Base-by-base conservation (phyloP, 225 moss, liverwort and hornwort species). In the Physcomitrellopsis africana region DNA sequence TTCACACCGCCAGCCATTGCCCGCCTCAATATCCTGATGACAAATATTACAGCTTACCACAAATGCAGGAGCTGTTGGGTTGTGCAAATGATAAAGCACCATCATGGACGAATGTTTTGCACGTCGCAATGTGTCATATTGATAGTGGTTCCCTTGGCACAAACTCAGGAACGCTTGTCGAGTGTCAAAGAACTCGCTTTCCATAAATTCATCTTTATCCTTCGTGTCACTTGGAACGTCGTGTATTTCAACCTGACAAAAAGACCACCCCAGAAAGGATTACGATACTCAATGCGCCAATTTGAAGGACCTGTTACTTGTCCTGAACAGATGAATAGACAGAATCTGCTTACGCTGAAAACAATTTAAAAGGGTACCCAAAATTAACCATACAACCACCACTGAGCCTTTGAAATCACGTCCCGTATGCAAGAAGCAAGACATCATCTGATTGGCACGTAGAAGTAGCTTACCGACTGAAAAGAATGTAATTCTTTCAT, bases 41-140 rank as follows among this genome's bases (percentile, higher is more conserved):
- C 97, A 97, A 57, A 85, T 72, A 76, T 93, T 97, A 83, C 97
- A 97, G 45, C 86, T 94, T 29, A 93, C 89, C 66, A 97, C 97
- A 85, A 97, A 97, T 71, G 97, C 97, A 81, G 97, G 97, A 51
- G 97, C 97, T 48, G 97, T 94, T 49, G 97, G 97, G 72, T 97
- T 97, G 55, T 97, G 97, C 65, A 97, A 76, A 86, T 97, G 97
- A 69, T 97, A 94, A 18, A 97, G 91, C 68, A 97, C 93, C 97
- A 97, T 97, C 97, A 97, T 97, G 56, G 97, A 97, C 17, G 97
- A 97, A 74, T 97, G 97, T 67, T 97, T 97, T 26, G 97, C 97
- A 7, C 97, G 81, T 72, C 94, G 91, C 79, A 76, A 49, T 97
- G 97, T 97, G 53, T 97, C 97, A 77, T 97, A 97, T 63, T 97